Evolutionary conservation across 2,329 filamentous ascomycete genomes (phyloP), one percentile per base, ranked within the genome.

Genomic region (Diplodia corticola): DNA sequence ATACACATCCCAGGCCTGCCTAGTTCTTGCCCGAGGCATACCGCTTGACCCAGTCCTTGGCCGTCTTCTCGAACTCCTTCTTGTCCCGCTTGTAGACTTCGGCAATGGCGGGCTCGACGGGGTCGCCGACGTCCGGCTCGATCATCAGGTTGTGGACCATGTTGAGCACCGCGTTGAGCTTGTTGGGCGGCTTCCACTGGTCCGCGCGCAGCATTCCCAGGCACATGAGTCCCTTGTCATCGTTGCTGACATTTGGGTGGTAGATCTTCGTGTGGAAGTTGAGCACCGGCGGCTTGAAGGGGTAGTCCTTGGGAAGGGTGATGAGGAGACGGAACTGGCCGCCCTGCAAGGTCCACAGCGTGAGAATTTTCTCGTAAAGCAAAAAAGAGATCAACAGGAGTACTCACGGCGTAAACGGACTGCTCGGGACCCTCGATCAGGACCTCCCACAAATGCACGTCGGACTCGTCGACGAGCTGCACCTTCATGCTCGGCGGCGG

Each of bases 221-320:
- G 80, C 93, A 97, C 87, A 97, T 91, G 80, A 85, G 89, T 69
- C 93, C 93, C 71, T 88, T 86, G 75, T 86, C 85, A 78, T 96
- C 93, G 84, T 96, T 95, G 75, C 90, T 92, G 67, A 97, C 87
- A 80, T 97, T 97, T 51, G 93, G 93, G 82, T 97, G 93, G 85
- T 96, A 97, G 83, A 97, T 91, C 80, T 93, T 94, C 61, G 93
- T 97, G 70, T 83, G 81, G 85, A 97, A 96, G 75, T 85, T 88
- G 71, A 96, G 84, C 68, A 85, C 82, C 17, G 93, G 93, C 24
- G 92, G 88, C 80, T 95, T 95, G 88, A 96, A 97, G 40, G 93
- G 93, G 82, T 96, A 97, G 74, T 92, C 89, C 71, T 83, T 80
- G 15, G 93, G 92, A 12, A 97, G 87, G 48, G 80, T 84, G 71